Evolutionary conservation across 139 green algal species (phyloP).

Genomic region (Chlamydomonas incerta): DNA sequence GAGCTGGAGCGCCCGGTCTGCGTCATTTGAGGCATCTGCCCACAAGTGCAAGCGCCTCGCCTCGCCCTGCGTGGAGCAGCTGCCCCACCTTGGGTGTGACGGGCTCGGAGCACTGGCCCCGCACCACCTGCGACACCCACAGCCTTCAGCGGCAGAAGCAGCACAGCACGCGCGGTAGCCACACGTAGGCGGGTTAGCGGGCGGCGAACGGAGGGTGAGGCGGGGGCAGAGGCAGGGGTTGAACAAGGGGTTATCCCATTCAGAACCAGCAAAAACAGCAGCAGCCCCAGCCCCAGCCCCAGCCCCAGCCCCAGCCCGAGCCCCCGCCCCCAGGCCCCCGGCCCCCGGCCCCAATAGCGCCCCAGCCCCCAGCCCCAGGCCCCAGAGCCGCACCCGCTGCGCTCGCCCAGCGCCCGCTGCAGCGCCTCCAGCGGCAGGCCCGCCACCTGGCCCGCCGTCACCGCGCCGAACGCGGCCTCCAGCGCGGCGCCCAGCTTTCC

Average conservation of each 20-base stretch:
- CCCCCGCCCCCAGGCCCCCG: background rate
- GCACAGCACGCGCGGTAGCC: background rate
- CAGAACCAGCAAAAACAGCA: background rate
- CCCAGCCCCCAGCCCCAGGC: conserved; percentile 33
- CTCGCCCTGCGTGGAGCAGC: too few species aligned
- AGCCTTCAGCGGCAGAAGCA: conserved; percentile 11
- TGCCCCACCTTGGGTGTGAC: conserved; percentile 38
- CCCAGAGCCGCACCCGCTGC: conserved; percentile 34
- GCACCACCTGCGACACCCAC: conserved; percentile 30
- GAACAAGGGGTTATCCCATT: too few species aligned
- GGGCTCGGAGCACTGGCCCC: conserved; percentile 35
- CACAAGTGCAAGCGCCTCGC: too few species aligned
- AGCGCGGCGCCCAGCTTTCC: conserved; percentile 87
- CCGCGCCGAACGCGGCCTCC: conserved; percentile 60
- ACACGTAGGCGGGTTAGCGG: too few species aligned
- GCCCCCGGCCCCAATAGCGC: background rate
- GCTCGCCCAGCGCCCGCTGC: conserved; percentile 35
- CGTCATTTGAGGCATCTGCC: too few species aligned
- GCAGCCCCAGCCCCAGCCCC: background rate
- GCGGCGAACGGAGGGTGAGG: too few species aligned
- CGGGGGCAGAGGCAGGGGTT: too few species aligned
- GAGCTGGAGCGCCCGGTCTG: too few species aligned
- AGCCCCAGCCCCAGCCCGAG: too few species aligned
- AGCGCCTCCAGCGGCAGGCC: conserved; percentile 56
- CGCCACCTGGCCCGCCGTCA: conserved; percentile 71